Evolutionary conservation across 108 stramenopile genomes (phyloP).

Genomic region (Nannochloropsis granulata): DNA sequence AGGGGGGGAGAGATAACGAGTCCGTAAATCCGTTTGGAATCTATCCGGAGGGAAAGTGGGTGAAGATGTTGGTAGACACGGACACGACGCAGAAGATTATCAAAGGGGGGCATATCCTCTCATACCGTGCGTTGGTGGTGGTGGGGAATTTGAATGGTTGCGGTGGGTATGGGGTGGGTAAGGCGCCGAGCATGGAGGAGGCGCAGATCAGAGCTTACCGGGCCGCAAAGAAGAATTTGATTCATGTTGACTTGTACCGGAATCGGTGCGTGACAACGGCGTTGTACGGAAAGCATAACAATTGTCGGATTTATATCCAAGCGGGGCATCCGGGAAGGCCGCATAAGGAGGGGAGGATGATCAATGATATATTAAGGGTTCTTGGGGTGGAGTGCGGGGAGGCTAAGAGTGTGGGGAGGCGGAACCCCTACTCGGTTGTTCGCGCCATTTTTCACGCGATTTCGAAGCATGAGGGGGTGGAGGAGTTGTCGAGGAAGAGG

Average conservation of each 20-base stretch:
- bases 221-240: constrained; percentile 60
- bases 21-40: not conserved
- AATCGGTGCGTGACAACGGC: constrained; percentile 52
- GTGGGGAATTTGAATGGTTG: constrained; percentile 85
- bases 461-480: constrained; percentile 31
- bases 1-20: not conserved
- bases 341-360: constrained; percentile 51
- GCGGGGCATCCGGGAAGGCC: constrained; percentile 50
- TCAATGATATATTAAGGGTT: constrained; percentile 52
- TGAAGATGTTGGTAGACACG: constrained; percentile 43
- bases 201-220: constrained; percentile 58
- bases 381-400: not conserved
- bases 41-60: not conserved
- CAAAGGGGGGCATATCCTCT: constrained; percentile 69
- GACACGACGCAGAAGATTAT: constrained; percentile 74
- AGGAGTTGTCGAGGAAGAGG: constrained; percentile 26
- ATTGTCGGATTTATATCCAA: constrained; percentile 57
- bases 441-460: constrained; percentile 33
- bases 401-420: constrained; percentile 31
- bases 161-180: constrained; percentile 86
- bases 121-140: constrained; percentile 72
- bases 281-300: constrained; percentile 69
- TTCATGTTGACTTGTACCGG: constrained; percentile 72
- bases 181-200: constrained; percentile 61
- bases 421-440: constrained; percentile 29